Evolutionary conservation across 164 flowering plant species (phyloP).

Genomic region (Annona squamosa): DNA sequence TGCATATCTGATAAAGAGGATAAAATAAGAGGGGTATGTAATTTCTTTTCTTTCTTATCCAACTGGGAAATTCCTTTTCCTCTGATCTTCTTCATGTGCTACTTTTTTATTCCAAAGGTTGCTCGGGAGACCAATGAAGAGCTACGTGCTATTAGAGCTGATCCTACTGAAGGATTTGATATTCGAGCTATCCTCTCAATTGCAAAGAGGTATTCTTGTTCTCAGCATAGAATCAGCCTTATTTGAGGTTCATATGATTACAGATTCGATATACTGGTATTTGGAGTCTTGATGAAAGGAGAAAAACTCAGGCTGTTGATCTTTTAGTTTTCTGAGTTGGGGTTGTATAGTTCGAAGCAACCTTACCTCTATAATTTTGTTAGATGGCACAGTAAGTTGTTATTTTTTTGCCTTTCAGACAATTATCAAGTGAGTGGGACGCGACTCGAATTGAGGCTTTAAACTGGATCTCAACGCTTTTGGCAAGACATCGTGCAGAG

Average conservation of each 20-base stretch:
- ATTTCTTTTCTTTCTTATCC: background rate
- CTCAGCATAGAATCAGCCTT: slow-evolving; percentile 22
- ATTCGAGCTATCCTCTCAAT: slow-evolving; percentile 82
- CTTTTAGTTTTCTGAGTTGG: too few relatives aligned
- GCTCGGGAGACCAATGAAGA: slow-evolving; percentile 97
- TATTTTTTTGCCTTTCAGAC: slow-evolving; percentile 32
- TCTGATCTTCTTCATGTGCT: background rate
- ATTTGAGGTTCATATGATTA: slow-evolving; percentile 15
- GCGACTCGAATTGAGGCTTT: slow-evolving; percentile 89
- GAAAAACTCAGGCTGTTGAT: too few relatives aligned
- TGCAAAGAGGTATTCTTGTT: slow-evolving; percentile 71
- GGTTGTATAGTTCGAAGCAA: background rate
- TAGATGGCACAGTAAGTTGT: slow-evolving; percentile 9
- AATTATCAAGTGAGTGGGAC: slow-evolving; percentile 80
- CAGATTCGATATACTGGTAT: too few relatives aligned
- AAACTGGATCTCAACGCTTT: slow-evolving; percentile 83
- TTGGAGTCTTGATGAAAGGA: too few relatives aligned
- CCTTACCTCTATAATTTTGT: slow-evolving; percentile 1
- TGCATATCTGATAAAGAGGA: slow-evolving; percentile 97
- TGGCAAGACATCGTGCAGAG: slow-evolving; percentile 73
- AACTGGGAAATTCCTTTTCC: background rate
- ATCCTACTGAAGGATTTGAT: slow-evolving; percentile 85
- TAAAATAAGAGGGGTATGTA: slow-evolving; percentile 80
- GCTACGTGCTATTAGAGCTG: slow-evolving; percentile 71
- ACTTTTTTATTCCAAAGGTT: slow-evolving; percentile 42